These are phyloP conservation scores for Pleurotus citrinopileatus DNA, from an alignment of 768 basidiomycete genomes.

Conservation along the genomic window DNA sequence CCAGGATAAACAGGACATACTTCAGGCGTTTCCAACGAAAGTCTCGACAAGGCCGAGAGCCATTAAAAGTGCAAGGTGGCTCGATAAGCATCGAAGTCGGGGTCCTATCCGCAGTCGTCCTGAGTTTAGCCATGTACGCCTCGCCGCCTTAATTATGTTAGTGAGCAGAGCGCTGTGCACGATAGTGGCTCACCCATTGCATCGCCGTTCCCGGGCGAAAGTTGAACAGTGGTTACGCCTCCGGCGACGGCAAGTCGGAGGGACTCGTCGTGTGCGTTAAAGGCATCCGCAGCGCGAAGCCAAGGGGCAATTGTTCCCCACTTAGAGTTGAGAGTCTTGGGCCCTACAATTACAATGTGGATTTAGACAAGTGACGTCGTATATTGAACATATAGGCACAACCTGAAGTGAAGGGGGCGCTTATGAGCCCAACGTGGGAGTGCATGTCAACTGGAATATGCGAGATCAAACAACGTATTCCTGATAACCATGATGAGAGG, in stretches of 20 bases:
- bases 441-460: slow-evolving; percentile 59
- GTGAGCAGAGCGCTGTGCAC: no score
- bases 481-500: not conserved
- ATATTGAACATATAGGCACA: no score
- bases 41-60: slow-evolving; percentile 31
- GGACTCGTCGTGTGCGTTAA: slow-evolving; percentile 83
- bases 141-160: no score
- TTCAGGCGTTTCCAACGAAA: slow-evolving; percentile 81
- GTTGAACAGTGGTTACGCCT: slow-evolving; percentile 82
- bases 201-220: slow-evolving; percentile 76
- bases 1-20: slow-evolving; percentile 30
- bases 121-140: slow-evolving; percentile 83
- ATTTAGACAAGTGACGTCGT: no score
- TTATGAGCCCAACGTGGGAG: slow-evolving; percentile 76
- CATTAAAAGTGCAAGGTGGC: slow-evolving; percentile 64
- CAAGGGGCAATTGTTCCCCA: slow-evolving; percentile 73
- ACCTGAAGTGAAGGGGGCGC: slow-evolving; percentile 56
- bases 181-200: slow-evolving; percentile 59
- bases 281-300: slow-evolving; percentile 78
- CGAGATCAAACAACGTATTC: not conserved
- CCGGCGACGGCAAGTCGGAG: slow-evolving; percentile 77
- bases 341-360: slow-evolving; percentile 37
- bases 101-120: slow-evolving; percentile 73
- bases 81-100: slow-evolving; percentile 83
- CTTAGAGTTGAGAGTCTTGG: slow-evolving; percentile 58